phyloP scores from a whole-genome alignment of 768 basidiomycete species.

The Tricholoma furcatifolium region DNA sequence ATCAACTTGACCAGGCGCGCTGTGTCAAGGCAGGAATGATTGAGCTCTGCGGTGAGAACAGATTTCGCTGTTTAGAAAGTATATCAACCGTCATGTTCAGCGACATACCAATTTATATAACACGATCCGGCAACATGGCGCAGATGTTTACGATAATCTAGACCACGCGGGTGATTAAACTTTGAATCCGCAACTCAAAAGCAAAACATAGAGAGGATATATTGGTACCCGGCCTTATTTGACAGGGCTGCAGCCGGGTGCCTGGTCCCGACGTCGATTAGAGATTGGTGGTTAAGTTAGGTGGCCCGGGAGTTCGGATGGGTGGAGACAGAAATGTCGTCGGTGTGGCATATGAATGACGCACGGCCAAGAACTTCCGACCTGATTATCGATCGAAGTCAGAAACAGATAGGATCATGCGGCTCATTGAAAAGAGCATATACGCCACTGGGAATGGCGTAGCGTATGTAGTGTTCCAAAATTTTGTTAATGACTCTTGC shows the following conservation, averaged over 20 bases:
- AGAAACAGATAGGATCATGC: not conserved
- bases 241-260: constrained; percentile 6
- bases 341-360: not conserved
- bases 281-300: not conserved
- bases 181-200: constrained; percentile 6
- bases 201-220: not conserved
- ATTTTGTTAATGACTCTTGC: too few relatives aligned
- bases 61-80: not conserved
- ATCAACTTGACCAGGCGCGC: too few relatives aligned
- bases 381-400: constrained; percentile 1
- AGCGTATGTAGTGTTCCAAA: too few relatives aligned
- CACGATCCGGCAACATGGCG: constrained; percentile 1
- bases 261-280: constrained; percentile 9
- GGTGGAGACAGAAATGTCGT: not conserved
- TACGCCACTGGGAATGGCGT: not conserved
- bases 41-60: not conserved
- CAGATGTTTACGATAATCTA: constrained; percentile 1
- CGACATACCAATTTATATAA: constrained; percentile 2
- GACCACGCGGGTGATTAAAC: constrained; percentile 2
- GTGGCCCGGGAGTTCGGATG: not conserved
- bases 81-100: not conserved
- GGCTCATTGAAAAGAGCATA: not conserved
- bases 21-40: too few relatives aligned
- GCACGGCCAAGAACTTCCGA: not conserved
- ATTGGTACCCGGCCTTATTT: constrained; percentile 2